Conservation (phyloP, 306 rosid genomes). For the Senna tora region DNA sequence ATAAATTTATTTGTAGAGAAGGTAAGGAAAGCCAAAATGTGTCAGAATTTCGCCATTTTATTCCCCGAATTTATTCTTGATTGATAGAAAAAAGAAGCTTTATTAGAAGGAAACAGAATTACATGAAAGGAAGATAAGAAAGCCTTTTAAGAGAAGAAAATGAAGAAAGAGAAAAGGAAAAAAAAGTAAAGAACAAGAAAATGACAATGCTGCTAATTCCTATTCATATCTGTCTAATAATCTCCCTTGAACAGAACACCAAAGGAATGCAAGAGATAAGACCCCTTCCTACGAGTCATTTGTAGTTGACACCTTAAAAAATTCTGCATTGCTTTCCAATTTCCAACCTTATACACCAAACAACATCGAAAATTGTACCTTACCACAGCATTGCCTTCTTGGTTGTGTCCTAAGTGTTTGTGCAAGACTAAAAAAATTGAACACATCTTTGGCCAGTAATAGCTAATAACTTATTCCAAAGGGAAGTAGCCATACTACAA, state of each 20-base stretch:
- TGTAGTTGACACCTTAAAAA: background rate
- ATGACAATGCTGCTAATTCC: background rate
- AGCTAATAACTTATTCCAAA: background rate
- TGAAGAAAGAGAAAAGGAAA: background rate
- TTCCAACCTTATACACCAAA: background rate
- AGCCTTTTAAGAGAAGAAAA: background rate
- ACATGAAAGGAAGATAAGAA: background rate
- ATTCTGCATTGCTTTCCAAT: background rate
- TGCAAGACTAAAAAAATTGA: background rate
- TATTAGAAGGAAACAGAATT: background rate
- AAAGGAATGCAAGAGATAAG: background rate
- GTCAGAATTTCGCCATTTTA: background rate
- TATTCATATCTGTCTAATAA: background rate
- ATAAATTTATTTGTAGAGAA: background rate
- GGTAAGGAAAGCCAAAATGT: background rate
- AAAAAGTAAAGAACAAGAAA: background rate
- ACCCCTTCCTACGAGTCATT: background rate
- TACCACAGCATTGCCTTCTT: background rate
- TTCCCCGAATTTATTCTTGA: background rate
- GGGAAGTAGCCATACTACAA: background rate
- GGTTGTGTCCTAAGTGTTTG: background rate
- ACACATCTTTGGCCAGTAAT: background rate
- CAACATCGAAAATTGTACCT: background rate
- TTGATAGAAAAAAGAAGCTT: background rate
- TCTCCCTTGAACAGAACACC: background rate